These are phyloP conservation scores for Mucor indicus DNA, from an alignment of 371 early-diverging fungal genomes.

Conservation along the genomic window DNA sequence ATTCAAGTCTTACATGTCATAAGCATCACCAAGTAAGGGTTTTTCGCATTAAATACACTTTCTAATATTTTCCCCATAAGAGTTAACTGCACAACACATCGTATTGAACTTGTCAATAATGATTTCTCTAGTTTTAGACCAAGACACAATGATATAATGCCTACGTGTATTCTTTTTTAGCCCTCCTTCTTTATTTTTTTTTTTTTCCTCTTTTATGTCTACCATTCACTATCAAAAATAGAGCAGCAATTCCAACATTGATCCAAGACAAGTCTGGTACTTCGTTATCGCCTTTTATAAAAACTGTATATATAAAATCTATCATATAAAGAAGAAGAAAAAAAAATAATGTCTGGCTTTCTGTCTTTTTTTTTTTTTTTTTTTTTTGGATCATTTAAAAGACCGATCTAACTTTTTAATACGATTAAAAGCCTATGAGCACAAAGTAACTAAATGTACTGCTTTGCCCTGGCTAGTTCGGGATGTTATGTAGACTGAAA, in stretches of 20 bases:
- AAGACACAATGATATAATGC: slow-evolving; percentile 53
- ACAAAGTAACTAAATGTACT: too few relatives aligned
- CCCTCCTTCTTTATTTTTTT: background rate
- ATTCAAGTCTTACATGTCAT: slow-evolving; percentile 52
- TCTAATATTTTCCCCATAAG: slow-evolving; percentile 67
- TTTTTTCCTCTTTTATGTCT: slow-evolving; percentile 5
- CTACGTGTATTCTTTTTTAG: slow-evolving; percentile 17
- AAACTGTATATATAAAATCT: background rate
- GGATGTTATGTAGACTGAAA: too few relatives aligned
- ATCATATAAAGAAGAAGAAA: too few relatives aligned
- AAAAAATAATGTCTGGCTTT: too few relatives aligned
- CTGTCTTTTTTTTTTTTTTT: too few relatives aligned
- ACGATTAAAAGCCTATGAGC: too few relatives aligned
- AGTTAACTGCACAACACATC: slow-evolving; percentile 63
- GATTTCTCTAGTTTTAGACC: slow-evolving; percentile 60
- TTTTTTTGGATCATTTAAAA: too few relatives aligned
- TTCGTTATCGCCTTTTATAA: background rate
- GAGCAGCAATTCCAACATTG: slow-evolving; percentile 45
- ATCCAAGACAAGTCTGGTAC: slow-evolving; percentile 23
- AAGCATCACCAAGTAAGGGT: slow-evolving; percentile 49
- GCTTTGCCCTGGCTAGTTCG: too few relatives aligned
- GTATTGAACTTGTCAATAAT: slow-evolving; percentile 57
- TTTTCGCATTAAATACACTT: slow-evolving; percentile 60
- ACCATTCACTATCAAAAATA: slow-evolving; percentile 46
- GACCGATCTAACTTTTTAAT: too few relatives aligned